phyloP scores from a whole-genome alignment of 441 rosid species.

The Capsella rubella region DNA sequence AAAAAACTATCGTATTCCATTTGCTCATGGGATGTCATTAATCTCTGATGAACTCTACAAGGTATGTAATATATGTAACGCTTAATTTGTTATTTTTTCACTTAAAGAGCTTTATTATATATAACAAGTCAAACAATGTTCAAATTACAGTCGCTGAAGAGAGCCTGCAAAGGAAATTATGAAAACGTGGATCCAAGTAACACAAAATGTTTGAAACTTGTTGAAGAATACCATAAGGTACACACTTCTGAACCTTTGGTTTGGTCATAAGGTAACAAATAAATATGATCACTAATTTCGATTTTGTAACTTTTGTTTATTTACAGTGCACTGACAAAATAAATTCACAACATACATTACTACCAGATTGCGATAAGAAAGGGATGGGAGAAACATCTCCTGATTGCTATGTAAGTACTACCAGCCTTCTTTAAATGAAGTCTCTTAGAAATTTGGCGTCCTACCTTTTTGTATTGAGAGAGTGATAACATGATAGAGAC shows the following conservation, averaged over 20 bases:
- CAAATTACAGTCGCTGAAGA: slow-evolving; percentile 55
- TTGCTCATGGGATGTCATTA: slow-evolving; percentile 33
- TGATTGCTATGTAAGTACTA: slow-evolving; percentile 32
- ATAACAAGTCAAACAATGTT: background rate
- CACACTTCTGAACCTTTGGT: background rate
- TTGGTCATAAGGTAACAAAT: too few species aligned
- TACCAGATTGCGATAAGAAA: slow-evolving; percentile 17
- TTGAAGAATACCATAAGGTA: slow-evolving; percentile 44
- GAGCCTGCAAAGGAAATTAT: slow-evolving; percentile 55
- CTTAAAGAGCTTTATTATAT: background rate
- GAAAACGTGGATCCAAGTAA: slow-evolving; percentile 42
- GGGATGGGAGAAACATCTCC: slow-evolving; percentile 18
- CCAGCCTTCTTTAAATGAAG: background rate
- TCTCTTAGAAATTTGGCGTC: background rate
- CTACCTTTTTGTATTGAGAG: too few species aligned
- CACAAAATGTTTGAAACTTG: slow-evolving; percentile 47
- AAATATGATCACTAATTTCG: background rate
- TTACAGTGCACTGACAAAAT: slow-evolving; percentile 43
- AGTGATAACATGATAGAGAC: too few species aligned
- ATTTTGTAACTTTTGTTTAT: slow-evolving; percentile 22
- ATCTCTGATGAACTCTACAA: slow-evolving; percentile 32
- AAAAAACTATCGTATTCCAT: slow-evolving; percentile 16
- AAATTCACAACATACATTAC: slow-evolving; percentile 8
- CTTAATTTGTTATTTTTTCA: background rate
- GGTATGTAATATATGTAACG: background rate